Conservation (phyloP, 1,284 basidiomycete genomes). For the Schizopora paradoxa region DNA sequence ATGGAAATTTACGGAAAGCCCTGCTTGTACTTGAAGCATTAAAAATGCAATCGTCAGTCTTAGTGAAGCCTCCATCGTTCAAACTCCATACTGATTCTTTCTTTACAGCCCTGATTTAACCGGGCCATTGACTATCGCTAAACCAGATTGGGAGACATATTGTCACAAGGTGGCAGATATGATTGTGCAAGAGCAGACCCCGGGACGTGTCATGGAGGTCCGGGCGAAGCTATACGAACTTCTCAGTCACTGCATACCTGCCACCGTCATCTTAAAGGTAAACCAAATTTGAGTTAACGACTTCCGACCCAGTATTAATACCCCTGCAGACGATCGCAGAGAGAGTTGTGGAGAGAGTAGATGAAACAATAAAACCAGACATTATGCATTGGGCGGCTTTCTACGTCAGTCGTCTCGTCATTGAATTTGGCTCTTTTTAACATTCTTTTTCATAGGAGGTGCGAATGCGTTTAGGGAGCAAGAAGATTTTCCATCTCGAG, state of each 20-base stretch:
- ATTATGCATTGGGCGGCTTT: conserved; percentile 96
- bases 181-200: conserved; percentile 92
- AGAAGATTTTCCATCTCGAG: conserved; percentile 95
- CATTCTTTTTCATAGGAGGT: conserved; percentile 56
- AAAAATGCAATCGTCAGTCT: conserved; percentile 84
- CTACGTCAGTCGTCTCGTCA: conserved; percentile 57
- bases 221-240: conserved; percentile 93
- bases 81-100: conserved; percentile 6
- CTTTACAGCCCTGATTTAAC: conserved; percentile 61
- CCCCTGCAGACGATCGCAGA: conserved; percentile 76
- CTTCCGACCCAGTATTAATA: conserved; percentile 1
- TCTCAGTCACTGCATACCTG: conserved; percentile 96
- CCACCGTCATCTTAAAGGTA: conserved; percentile 86
- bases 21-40: conserved; percentile 92
- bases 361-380: conserved; percentile 84
- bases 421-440: not conserved
- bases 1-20: conserved; percentile 93
- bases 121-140: conserved; percentile 75
- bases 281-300: conserved; percentile 14
- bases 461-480: conserved; percentile 84
- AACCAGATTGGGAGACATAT: conserved; percentile 99
- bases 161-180: conserved; percentile 73
- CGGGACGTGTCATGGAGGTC: conserved; percentile 87
- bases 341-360: conserved; percentile 79
- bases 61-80: conserved; percentile 5